Conservation (phyloP, 768 basidiomycete genomes). For the Russula abietina region DNA sequence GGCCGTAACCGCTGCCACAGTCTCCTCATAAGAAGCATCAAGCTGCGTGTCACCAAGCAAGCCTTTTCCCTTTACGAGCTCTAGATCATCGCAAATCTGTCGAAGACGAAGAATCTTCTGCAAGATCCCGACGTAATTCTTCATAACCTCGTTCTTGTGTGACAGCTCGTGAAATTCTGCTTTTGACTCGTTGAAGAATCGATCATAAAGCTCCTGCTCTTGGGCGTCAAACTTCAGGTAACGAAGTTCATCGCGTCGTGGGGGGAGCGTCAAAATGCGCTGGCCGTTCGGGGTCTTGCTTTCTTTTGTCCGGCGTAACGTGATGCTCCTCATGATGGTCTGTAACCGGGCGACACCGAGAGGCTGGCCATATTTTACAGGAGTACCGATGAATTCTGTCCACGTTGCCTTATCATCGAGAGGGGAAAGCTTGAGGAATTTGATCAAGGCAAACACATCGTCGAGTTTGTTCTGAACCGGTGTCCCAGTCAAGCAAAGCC, state of each 20-base stretch:
- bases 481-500: conserved; percentile 93
- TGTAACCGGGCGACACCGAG: conserved; percentile 91
- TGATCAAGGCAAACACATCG: conserved; percentile 94
- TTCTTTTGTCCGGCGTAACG: conserved; percentile 94
- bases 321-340: conserved; percentile 94
- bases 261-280: conserved; percentile 80
- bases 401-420: conserved; percentile 91
- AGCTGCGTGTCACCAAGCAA: conserved; percentile 37
- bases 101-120: conserved; percentile 94
- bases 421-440: conserved; percentile 87
- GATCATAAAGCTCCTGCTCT: conserved; percentile 83
- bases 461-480: conserved; percentile 99
- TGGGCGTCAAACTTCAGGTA: conserved; percentile 76
- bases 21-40: conserved; percentile 67
- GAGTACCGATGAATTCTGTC: conserved; percentile 89
- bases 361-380: conserved; percentile 86
- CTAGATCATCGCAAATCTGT: conserved; percentile 96
- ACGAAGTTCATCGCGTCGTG: conserved; percentile 83
- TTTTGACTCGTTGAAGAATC: conserved; percentile 84
- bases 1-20: conserved; percentile 63
- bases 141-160: conserved; percentile 89
- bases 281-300: conserved; percentile 74
- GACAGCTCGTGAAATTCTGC: conserved; percentile 86
- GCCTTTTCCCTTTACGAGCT: conserved; percentile 73
- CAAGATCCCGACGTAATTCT: conserved; percentile 96